Evolutionary conservation across 2,329 filamentous ascomycete species (phyloP), one percentile per base, ranked within the genome.

Genomic region (Scedosporium aurantiacum): DNA sequence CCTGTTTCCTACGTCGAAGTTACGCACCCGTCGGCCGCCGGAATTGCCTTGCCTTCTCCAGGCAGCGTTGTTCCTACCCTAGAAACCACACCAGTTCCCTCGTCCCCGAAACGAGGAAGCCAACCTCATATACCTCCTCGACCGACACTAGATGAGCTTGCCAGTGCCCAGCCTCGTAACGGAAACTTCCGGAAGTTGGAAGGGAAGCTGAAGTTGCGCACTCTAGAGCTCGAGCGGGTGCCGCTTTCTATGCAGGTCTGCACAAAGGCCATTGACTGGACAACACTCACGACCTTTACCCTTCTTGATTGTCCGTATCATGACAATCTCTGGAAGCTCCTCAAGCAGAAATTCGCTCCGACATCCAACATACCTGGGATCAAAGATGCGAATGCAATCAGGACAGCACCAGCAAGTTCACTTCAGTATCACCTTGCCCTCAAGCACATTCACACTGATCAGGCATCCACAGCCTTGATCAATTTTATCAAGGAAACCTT

Each of bases 401-500:
- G 27, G 23, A 65, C 54, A 69, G 68, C 61, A 4, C 63, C 62
- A 25, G 37, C 57, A 1, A 62, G 56, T 41, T 32, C 62, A 52
- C 66, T 75, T 50, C 82, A 85, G 59, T 87, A 87, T 66, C 78
- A 79, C 61, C 76, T 94, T 10, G 83, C 82, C 4, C 74, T 94
- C 59, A 91, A 87, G 72, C 82, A 86, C 65, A 80, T 94, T 14
- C 88, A 92, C 68, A 90, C 88, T 1, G 89, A 94, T 71, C 80
- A 79, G 12, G 86, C 89, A 2, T 89, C 88, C 1, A 76, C 82
- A 6, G 78, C 86, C 25, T 75, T 94, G 16, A 83, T 94, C 60
- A 78, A 79, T 1, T 93, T 94, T 68, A 78, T 94, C 64, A 89
- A 87, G 67, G 88, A 92, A 64, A 87, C 88, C 0, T 77, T 94